Conservation (phyloP, 1,284 basidiomycete species). For the Rhizoctonia solani region DNA sequence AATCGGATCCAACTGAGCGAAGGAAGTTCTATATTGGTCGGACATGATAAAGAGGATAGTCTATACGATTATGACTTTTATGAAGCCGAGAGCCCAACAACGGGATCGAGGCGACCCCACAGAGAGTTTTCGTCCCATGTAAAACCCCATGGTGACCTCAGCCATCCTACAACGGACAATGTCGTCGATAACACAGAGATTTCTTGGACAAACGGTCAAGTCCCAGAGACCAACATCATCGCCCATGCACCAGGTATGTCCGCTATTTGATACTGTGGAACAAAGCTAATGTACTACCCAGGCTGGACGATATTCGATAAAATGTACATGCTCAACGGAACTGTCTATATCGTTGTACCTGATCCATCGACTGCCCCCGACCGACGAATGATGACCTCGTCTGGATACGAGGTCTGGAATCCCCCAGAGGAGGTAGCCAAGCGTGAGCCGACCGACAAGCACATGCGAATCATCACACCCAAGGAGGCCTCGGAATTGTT, state of each 20-base stretch:
- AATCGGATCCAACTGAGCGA: constrained; percentile 16
- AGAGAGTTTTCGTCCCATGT: constrained; percentile 30
- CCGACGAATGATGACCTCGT: constrained; percentile 48
- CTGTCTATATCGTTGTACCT: constrained; percentile 42
- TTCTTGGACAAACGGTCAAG: constrained; percentile 29
- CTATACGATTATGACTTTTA: constrained; percentile 32
- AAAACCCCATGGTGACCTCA: constrained; percentile 13
- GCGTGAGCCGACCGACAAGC: constrained; percentile 67
- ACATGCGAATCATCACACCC: constrained; percentile 75
- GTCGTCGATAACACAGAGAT: constrained; percentile 28
- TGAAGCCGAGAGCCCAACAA: constrained; percentile 3
- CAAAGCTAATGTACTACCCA: constrained; percentile 1
- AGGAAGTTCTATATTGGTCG: constrained; percentile 8
- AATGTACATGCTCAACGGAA: constrained; percentile 40
- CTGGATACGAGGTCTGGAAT: constrained; percentile 50
- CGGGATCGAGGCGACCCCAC: not conserved
- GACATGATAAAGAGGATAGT: constrained; percentile 22
- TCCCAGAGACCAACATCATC: constrained; percentile 35
- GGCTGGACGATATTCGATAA: constrained; percentile 40
- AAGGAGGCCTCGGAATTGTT: constrained; percentile 70
- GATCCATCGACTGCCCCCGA: constrained; percentile 48
- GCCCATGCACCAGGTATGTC: constrained; percentile 38
- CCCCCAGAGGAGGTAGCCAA: constrained; percentile 48
- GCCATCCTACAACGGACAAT: constrained; percentile 6
- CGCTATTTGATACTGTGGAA: not conserved